Base-by-base conservation (phyloP, 495 filamentous ascomycete species). In the Acidomyces sp. region DNA sequence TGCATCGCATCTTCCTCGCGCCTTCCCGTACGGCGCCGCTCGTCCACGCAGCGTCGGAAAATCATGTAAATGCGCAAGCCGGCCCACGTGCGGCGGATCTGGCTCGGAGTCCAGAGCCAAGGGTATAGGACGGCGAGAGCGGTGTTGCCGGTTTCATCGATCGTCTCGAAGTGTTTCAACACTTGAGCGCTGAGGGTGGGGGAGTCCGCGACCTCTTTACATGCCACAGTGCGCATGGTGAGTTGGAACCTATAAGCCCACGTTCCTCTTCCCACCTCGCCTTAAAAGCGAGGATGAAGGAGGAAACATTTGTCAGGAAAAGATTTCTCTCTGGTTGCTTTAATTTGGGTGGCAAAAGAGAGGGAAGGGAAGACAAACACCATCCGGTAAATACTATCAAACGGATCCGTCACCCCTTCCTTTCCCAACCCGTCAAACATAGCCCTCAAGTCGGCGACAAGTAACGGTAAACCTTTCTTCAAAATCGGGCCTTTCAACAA, bases 1-100 rank as follows among this genome's bases (percentile, higher is more conserved):
- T 70, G 67, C 44, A 69, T 21, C 1, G 65, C 41, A 49, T 72
- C 68, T 3, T 69, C 61, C 21, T 53, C 50, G 25, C 59, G 50
- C 15, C 35, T 40, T 2, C 60, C 64, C 5, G 42, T 57, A 41
- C 50, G 58, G 34, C 56, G 57, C 6, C 68, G 51, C 29, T 54
- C 45, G 35, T 66, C 48, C 17, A 67, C 53, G 27, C 67, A 51
- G 2, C 50, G 48, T 25, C 59, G 54, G 30, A 72, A 39, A 25
- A 64, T 43, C 42, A 59, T 56, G 50, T 61, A 64, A 6, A 72
- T 51, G 19, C 55, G 40, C 3, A 48, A 55, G 15, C 63, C 63
- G 17, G 54, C 56, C 28, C 46, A 45, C 21, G 53, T 48, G 10
- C 59, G 51, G 34, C 54, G 45, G 24, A 62, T 17, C 52, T 62